Base-by-base conservation (phyloP, 1,284 basidiomycete genomes). In the Tilletia caries region DNA sequence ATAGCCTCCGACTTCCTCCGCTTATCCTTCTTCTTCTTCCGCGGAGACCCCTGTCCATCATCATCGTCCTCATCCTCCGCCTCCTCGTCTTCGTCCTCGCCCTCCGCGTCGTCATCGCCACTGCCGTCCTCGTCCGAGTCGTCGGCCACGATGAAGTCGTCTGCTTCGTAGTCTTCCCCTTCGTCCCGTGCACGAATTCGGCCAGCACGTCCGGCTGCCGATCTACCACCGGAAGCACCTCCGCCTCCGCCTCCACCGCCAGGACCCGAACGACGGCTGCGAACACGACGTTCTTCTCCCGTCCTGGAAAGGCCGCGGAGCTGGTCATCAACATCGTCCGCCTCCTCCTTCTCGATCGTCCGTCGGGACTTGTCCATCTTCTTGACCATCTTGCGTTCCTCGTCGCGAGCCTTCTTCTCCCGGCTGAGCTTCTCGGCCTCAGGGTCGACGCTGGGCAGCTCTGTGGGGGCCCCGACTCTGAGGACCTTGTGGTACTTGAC, bases 401-500 rank as follows among this genome's bases (percentile, higher is more conserved):
- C 73, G 54, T 74, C 76, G 18, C 65, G 65, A 33, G 8, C 25
- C 67, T 71, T 78, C 78, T 27, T 72, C 44, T 48, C 75, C 69
- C 6, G 64, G 60, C 67, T 77, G 46, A 90, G 78, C 75, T 92
- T 91, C 80, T 87, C 84, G 75, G 89, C 88, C 83, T 90, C 89
- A 69, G 88, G 88, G 77, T 91, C 90, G 23, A 90, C 89, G 76
- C 90, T 88, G 15, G 89, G 90, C 60, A 91, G 90, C 20, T 89
- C 88, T 3, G 50, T 27, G 50, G 50, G 12, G 10, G 44, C 50
- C 33, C 37, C 20, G 88, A 91, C 87, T 91, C 89, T 71, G 88
- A 89, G 76, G 91, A 85, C 70, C 90, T 88, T 29, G 89, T 90
- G 68, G 91, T 88, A 82, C 90, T 92, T 83, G 86, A 95, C 91